Base-by-base conservation (phyloP, 257 asterid species). In the Anisodus tanguticus region DNA sequence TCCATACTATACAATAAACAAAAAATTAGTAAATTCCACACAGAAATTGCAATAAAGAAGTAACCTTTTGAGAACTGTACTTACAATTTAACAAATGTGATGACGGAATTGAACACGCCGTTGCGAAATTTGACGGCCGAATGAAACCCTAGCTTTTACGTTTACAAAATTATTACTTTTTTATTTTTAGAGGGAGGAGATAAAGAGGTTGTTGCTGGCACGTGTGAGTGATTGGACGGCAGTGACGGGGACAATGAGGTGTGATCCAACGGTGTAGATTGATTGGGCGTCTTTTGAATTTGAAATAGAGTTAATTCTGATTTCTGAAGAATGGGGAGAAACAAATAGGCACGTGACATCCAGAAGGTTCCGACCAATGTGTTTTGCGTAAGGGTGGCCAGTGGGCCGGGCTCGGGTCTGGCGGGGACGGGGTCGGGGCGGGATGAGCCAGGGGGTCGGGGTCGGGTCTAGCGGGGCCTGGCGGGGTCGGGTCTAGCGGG, bases 1-100 rank as follows among this genome's bases (percentile, higher is more conserved):
- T 96, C 98, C 98, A 96, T 96, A 71, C 58, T 45, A 12, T 10
- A 45, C 17, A 71, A 71, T 10, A 41, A 63, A 63, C 41, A 26
- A 26, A 26, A 54, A 64, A 9, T 9, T 64, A 66, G 19, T 37
- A 31, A 66, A 31, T 4, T 5, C 4, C 47, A 35, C 47, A 66
- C 5, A 71, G 9, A 71, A n/a, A 43, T 17, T 71, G 17, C 54
- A n/a, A 9, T 13, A 47, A 10, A 6, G 3, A n/a, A 71, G 13
- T 6, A 12, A 51, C 6, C 3, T 0, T 6, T 47, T 49, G 26
- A 76, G 15, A 26, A 26, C 5, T 76, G 3, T 1, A 68, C 4
- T 8, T 12, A 26, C n/a, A 53, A 76, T 13, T 26, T 19, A 9
- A 51, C 9, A 2, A 26, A 76, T 51, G 8, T 26, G 64, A 51